phyloP scores from a whole-genome alignment of 179 eudicot genomes.

The Gypsophila paniculata region DNA sequence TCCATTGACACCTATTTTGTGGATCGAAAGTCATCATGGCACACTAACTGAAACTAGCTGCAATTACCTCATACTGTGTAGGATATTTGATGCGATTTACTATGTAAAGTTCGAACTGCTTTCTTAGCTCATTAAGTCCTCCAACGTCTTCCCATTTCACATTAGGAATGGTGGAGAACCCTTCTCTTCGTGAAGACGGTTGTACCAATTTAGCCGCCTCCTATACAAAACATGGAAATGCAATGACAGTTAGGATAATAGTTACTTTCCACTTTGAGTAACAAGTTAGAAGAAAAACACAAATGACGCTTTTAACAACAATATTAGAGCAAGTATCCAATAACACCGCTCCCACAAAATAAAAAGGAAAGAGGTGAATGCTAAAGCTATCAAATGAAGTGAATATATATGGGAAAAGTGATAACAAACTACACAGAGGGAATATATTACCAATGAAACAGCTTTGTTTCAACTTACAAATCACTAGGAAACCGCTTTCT shows the following conservation, averaged over 20 bases:
- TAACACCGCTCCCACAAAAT: too few relatives aligned
- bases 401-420: too few relatives aligned
- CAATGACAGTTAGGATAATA: not conserved
- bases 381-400: too few relatives aligned
- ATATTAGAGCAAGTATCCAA: too few relatives aligned
- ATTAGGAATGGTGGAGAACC: constrained; percentile 68
- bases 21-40: too few relatives aligned
- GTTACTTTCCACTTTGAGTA: not conserved
- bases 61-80: constrained; percentile 52
- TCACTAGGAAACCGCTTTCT: too few relatives aligned
- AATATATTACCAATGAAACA: too few relatives aligned
- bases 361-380: too few relatives aligned
- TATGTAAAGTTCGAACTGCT: constrained; percentile 58
- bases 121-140: constrained; percentile 58
- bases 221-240: constrained; percentile 34
- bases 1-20: too few relatives aligned
- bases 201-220: constrained; percentile 69
- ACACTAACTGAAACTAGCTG: not conserved
- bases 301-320: too few relatives aligned
- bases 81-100: constrained; percentile 67
- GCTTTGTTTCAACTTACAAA: too few relatives aligned
- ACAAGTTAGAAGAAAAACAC: constrained; percentile 2
- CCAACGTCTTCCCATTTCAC: constrained; percentile 94
- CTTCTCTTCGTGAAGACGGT: constrained; percentile 88
- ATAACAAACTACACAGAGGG: too few relatives aligned